phyloP scores from a whole-genome alignment of 805 yeast genomes.

The Saitoella complicata region DNA sequence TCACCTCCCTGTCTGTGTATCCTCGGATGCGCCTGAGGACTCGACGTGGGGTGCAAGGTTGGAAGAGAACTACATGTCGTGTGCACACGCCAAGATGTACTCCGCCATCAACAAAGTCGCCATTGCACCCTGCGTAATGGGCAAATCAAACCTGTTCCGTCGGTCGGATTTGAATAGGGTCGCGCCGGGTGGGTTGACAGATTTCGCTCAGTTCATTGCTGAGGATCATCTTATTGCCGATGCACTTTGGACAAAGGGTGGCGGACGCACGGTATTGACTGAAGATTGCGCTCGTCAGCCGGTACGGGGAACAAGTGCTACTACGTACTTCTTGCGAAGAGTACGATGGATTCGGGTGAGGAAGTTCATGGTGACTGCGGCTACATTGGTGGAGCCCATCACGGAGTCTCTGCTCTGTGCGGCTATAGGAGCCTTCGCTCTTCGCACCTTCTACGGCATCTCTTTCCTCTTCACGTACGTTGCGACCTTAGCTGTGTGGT shows the following conservation, averaged over 20 bases:
- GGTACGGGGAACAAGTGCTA: slow-evolving; percentile 25
- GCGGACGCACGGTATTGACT: slow-evolving; percentile 63
- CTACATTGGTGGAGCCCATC: slow-evolving; percentile 73
- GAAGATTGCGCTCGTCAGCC: slow-evolving; percentile 74
- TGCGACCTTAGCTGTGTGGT: slow-evolving; percentile 50
- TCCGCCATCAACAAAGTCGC: slow-evolving; percentile 57
- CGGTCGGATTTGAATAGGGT: slow-evolving; percentile 33
- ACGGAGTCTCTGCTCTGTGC: slow-evolving; percentile 66
- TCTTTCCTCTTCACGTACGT: slow-evolving; percentile 24
- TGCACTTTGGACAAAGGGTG: slow-evolving; percentile 53
- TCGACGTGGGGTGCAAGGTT: slow-evolving; percentile 43
- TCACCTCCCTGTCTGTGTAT: slow-evolving; percentile 47
- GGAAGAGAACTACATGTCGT: slow-evolving; percentile 71
- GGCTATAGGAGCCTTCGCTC: slow-evolving; percentile 43
- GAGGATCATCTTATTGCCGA: slow-evolving; percentile 90
- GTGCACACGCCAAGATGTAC: slow-evolving; percentile 77
- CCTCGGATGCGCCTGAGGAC: slow-evolving; percentile 7
- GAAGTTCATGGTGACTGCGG: slow-evolving; percentile 71
- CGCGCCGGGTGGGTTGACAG: slow-evolving; percentile 35
- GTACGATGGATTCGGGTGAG: slow-evolving; percentile 77
- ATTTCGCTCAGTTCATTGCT: slow-evolving; percentile 69
- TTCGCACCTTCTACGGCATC: slow-evolving; percentile 29
- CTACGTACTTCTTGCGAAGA: slow-evolving; percentile 50
- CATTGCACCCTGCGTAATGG: slow-evolving; percentile 81
- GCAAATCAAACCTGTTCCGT: slow-evolving; percentile 68